Evolutionary conservation across 495 filamentous ascomycete genomes (phyloP).

Genomic region (Hypomontagnella monticulosa): DNA sequence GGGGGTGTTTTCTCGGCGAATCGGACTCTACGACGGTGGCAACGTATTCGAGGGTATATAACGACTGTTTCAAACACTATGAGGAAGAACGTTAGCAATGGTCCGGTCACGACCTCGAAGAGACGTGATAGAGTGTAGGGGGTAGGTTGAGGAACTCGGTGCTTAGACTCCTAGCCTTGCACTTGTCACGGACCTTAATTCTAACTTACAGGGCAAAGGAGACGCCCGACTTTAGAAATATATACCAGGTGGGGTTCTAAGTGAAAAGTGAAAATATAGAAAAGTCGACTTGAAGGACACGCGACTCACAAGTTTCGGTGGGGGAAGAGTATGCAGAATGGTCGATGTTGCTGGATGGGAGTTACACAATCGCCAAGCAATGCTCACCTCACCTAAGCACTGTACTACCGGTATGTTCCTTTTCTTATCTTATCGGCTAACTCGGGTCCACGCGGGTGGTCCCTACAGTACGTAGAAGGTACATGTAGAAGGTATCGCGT

Average conservation of each 20-base stretch:
- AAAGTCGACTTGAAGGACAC: constrained; percentile 15
- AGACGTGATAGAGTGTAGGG: neutral
- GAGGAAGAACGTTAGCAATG: constrained; percentile 18
- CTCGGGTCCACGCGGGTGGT: constrained; percentile 14
- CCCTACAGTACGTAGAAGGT: constrained; percentile 2
- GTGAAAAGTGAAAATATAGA: constrained; percentile 5
- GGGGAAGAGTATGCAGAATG: constrained; percentile 14
- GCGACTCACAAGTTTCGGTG: constrained; percentile 28
- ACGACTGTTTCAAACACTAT: constrained; percentile 2
- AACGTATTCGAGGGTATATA: neutral
- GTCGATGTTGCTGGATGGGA: constrained; percentile 16
- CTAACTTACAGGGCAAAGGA: constrained; percentile 3
- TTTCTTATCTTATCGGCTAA: constrained; percentile 39
- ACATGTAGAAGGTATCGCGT: neutral
- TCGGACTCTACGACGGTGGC: neutral
- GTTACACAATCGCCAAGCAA: constrained; percentile 29
- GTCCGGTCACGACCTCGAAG: neutral
- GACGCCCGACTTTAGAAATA: constrained; percentile 1
- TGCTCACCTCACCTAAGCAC: no score
- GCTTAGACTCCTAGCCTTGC: neutral
- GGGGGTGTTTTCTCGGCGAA: neutral
- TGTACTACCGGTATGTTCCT: constrained; percentile 2
- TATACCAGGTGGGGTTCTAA: neutral
- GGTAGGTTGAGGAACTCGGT: constrained; percentile 16
- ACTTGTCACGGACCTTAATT: neutral